phyloP scores from a whole-genome alignment of 2,329 filamentous ascomycete genomes.

The Incumbomyces delicatus region DNA sequence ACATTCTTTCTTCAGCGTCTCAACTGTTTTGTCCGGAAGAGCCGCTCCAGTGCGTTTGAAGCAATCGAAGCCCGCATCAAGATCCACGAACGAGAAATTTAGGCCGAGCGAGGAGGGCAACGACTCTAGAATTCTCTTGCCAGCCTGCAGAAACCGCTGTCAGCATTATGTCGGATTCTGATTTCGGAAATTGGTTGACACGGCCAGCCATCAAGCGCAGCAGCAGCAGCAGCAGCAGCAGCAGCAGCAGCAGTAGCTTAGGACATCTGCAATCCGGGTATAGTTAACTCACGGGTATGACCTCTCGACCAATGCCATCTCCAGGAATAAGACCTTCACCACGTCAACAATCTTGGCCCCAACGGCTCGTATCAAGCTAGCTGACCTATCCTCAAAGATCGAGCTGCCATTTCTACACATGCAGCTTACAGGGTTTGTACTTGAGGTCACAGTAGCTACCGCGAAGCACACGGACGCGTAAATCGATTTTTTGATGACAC shows the following conservation, averaged over 20 bases:
- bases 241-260: too few species aligned
- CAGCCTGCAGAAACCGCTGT: constrained; percentile 41
- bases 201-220: too few species aligned
- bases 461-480: too few species aligned
- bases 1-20: constrained; percentile 80
- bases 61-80: constrained; percentile 84
- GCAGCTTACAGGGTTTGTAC: too few species aligned
- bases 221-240: constrained; percentile 7
- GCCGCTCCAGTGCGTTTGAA: constrained; percentile 85
- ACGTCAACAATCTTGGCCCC: background rate
- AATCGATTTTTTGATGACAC: too few species aligned
- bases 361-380: constrained; percentile 18
- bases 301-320: constrained; percentile 96
- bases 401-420: constrained; percentile 6
- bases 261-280: too few species aligned
- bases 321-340: constrained; percentile 80
- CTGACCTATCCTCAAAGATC: constrained; percentile 58
- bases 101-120: constrained; percentile 83
- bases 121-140: constrained; percentile 82
- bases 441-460: too few species aligned
- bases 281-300: constrained; percentile 60
- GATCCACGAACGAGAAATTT: constrained; percentile 88
- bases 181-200: too few species aligned
- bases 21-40: constrained; percentile 81
- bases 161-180: too few species aligned